These are phyloP conservation scores for Arachis hypogaea DNA, from an alignment of 306 rosid species.

Conservation along the genomic window DNA sequence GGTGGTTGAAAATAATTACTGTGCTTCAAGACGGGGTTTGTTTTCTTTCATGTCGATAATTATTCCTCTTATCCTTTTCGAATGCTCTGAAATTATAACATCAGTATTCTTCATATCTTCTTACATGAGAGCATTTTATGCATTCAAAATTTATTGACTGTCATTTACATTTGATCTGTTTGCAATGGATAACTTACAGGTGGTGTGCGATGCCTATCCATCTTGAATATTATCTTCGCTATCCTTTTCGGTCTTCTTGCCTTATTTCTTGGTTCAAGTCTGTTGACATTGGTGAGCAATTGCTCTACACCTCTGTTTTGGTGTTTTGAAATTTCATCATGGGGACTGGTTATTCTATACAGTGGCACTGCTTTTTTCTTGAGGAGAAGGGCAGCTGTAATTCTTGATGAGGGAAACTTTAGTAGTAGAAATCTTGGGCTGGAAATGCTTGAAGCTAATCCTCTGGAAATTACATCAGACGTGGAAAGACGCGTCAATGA, in stretches of 20 bases:
- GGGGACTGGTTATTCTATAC: conserved; percentile 81
- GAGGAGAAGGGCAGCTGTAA: conserved; percentile 71
- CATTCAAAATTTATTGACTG: conserved; percentile 6
- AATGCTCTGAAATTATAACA: conserved; percentile 10
- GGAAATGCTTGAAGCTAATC: conserved; percentile 90
- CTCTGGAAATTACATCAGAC: conserved; percentile 79
- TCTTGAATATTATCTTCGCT: conserved; percentile 78
- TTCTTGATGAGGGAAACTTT: conserved; percentile 73
- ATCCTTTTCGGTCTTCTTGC: conserved; percentile 85
- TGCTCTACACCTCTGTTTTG: conserved; percentile 89
- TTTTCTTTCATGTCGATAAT: conserved; percentile 27
- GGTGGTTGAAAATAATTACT: conserved; percentile 89
- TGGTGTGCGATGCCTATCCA: conserved; percentile 88
- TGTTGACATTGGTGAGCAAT: conserved; percentile 80
- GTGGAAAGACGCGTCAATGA: conserved; percentile 84
- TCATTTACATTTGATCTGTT: conserved; percentile 22
- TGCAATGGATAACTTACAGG: conserved; percentile 59
- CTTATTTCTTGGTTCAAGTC: conserved; percentile 93
- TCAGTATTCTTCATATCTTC: not conserved
- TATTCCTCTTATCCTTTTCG: not conserved
- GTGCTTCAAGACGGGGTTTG: conserved; percentile 93
- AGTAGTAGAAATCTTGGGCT: conserved; percentile 73
- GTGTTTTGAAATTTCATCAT: conserved; percentile 84
- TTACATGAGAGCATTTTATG: not conserved
- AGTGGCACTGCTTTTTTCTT: conserved; percentile 88